Percentiles rank a stretch among this genome's conserved stretches.
phyloP scores from a whole-genome alignment of 2,329 filamentous ascomycete genomes.

The Alternaria sp. region DNA sequence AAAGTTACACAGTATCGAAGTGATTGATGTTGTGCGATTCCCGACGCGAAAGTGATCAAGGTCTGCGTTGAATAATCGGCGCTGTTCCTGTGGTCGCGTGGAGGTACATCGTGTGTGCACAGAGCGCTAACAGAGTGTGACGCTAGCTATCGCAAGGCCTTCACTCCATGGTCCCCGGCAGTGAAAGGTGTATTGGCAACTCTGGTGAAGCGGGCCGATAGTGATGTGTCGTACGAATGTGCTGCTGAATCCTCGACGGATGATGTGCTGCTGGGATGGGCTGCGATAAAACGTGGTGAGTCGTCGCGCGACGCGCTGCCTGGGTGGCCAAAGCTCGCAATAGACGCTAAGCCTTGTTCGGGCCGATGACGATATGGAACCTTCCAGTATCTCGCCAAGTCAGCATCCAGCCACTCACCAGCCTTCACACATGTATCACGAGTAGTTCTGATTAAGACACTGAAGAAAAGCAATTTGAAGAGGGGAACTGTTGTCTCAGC shows the following conservation, averaged over 20 bases:
- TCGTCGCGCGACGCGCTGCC: constrained; percentile 17
- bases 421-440: background rate
- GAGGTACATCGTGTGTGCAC: constrained; percentile 35
- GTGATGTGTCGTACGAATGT: constrained; percentile 5
- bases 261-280: constrained; percentile 24
- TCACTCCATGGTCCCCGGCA: background rate
- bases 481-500: background rate
- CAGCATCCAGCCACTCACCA: constrained; percentile 5
- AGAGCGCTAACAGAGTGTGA: constrained; percentile 27
- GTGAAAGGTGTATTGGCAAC: constrained; percentile 7
- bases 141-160: constrained; percentile 23
- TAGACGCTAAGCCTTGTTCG: constrained; percentile 13
- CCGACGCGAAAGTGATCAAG: constrained; percentile 9
- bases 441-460: background rate
- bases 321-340: constrained; percentile 10
- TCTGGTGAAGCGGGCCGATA: constrained; percentile 17
- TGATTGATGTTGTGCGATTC: background rate
- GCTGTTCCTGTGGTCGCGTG: constrained; percentile 22
- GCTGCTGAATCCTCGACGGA: constrained; percentile 7
- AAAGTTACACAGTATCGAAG: constrained; percentile 2
- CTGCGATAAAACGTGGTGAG: constrained; percentile 17
- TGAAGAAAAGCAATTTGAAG: background rate
- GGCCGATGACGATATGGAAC: constrained; percentile 25
- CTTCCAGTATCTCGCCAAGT: constrained; percentile 22
- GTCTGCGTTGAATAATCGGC: constrained; percentile 17